Evolutionary conservation across 345 rosid genomes (phyloP).

Genomic region (Populus alba): DNA sequence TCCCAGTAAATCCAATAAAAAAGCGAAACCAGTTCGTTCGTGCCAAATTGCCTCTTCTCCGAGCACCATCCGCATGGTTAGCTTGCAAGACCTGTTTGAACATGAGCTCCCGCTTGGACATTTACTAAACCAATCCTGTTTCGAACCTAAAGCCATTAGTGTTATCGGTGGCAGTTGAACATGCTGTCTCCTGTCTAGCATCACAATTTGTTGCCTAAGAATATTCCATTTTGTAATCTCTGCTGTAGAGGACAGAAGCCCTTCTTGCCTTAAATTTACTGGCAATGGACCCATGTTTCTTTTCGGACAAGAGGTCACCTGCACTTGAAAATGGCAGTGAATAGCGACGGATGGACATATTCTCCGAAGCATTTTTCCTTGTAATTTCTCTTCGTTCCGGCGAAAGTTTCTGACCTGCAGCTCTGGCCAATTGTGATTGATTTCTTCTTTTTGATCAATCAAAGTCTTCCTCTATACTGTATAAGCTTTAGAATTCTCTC

Average conservation of each 20-base stretch:
- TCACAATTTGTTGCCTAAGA: background rate
- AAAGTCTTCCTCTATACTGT: too few species aligned
- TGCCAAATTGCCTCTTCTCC: background rate
- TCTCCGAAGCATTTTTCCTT: background rate
- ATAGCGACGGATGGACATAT: background rate
- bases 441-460: too few species aligned
- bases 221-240: background rate
- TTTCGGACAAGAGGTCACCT: background rate
- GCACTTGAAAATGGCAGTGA: background rate
- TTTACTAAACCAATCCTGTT: background rate
- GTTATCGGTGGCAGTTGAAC: background rate
- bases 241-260: background rate
- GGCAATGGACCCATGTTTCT: background rate
- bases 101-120: background rate
- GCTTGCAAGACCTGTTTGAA: background rate
- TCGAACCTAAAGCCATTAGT: background rate
- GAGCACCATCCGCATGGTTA: too few species aligned
- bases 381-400: background rate
- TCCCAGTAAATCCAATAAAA: background rate
- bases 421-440: too few species aligned
- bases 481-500: too few species aligned
- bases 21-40: background rate
- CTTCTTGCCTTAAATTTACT: background rate
- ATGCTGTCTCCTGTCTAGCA: slow-evolving; percentile 9
- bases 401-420: too few species aligned